phyloP scores from a whole-genome alignment of 2,329 filamentous ascomycete species.

The Aspergillus caelatus region DNA sequence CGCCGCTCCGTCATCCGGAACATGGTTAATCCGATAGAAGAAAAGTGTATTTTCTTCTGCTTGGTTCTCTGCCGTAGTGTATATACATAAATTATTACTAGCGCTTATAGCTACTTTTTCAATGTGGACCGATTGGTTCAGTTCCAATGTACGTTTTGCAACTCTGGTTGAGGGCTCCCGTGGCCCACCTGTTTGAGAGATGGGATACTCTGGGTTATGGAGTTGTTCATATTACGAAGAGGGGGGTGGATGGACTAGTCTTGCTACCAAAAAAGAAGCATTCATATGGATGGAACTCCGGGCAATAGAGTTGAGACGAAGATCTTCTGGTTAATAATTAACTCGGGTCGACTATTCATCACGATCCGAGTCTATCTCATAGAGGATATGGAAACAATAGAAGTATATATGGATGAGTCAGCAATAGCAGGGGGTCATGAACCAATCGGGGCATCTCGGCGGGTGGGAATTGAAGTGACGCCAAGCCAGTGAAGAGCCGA shows the following conservation, averaged over 20 bases:
- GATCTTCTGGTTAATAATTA: neutral
- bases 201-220: neutral
- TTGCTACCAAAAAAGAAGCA: neutral
- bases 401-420: neutral
- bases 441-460: neutral
- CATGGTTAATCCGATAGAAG: constrained; percentile 1
- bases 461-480: neutral
- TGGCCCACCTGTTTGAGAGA: neutral
- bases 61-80: neutral
- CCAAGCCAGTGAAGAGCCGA: neutral
- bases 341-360: neutral
- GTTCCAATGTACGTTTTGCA: neutral
- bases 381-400: neutral
- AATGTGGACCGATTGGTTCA: neutral
- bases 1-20: constrained; percentile 3
- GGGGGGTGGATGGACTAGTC: neutral
- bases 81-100: neutral
- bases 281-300: neutral
- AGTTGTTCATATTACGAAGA: neutral
- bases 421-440: neutral
- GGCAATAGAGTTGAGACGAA: neutral
- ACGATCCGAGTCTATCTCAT: neutral
- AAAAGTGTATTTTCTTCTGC: neutral
- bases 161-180: neutral
- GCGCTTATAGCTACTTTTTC: neutral